phyloP scores from a whole-genome alignment of 805 yeast genomes.

The Dipodascus geniculatus region DNA sequence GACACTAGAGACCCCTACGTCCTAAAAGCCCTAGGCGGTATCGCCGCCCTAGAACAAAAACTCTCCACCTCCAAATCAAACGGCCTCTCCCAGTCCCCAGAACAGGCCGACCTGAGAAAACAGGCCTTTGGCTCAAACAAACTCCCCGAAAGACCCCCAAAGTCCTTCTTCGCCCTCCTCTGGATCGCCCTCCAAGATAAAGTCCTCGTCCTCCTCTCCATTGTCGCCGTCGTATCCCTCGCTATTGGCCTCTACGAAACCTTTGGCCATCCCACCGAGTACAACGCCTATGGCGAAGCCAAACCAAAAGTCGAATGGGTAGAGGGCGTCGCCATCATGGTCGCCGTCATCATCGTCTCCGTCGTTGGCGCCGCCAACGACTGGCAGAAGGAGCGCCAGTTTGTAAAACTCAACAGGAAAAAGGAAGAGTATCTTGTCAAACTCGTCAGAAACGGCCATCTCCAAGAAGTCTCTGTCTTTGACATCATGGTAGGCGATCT shows the following conservation, averaged over 20 bases:
- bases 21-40: slow-evolving; percentile 29
- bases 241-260: slow-evolving; percentile 89
- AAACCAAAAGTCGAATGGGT: slow-evolving; percentile 93
- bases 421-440: slow-evolving; percentile 74
- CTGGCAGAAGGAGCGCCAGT: slow-evolving; percentile 91
- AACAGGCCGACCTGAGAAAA: slow-evolving; percentile 24
- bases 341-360: slow-evolving; percentile 84
- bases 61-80: slow-evolving; percentile 18
- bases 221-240: slow-evolving; percentile 82
- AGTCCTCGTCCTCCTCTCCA: slow-evolving; percentile 67
- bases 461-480: slow-evolving; percentile 54
- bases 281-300: slow-evolving; percentile 66
- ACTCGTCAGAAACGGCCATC: slow-evolving; percentile 63
- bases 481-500: slow-evolving; percentile 83
- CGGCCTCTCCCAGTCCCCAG: not conserved
- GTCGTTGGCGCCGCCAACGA: slow-evolving; percentile 93
- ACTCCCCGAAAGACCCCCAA: slow-evolving; percentile 61
- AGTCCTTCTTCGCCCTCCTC: slow-evolving; percentile 55
- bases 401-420: slow-evolving; percentile 74
- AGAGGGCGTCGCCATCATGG: slow-evolving; percentile 94
- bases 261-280: slow-evolving; percentile 68
- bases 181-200: slow-evolving; percentile 84
- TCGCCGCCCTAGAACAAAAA: slow-evolving; percentile 19
- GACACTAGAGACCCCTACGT: slow-evolving; percentile 30
- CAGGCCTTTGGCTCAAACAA: slow-evolving; percentile 54